Base-by-base conservation (phyloP, 176 grass and related monocot genomes). In the Aegilops bicornis region DNA sequence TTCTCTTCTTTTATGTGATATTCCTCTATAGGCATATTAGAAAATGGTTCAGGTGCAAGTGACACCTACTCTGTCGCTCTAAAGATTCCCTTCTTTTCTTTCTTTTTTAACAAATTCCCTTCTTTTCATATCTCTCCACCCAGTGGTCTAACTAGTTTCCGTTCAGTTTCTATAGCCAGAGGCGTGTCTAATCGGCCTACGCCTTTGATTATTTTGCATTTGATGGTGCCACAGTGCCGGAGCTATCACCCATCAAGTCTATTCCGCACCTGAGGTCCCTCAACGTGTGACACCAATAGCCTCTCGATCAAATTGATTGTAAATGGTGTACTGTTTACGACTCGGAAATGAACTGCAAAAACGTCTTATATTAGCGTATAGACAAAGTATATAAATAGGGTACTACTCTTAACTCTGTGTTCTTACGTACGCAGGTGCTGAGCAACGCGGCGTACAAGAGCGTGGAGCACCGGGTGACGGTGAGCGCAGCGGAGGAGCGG, bases 361-460 rank as follows among this genome's bases (percentile, higher is more conserved):
- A 47, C 3, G 43, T 47, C 3, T 47, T 47, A 47, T 47, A 14
- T 48, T 48, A 15, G 4, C 4, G 45, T 48, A 15, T 48, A 48
- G 13, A 4, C 13, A 48, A 52, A 16, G 16, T 52, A 52, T 52
- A 58, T 58, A 58, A 20, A 20, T 20, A 6, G 54, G 22, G 56
- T 9, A 59, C 1, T 9, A 1, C 19, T 22, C 19, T 9, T 70
- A 35, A 70, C 12, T n/a, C 5, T 42, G 14, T 5, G 6, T 32
- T 17, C 39, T 31, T 64, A 29, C 33, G 11, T 13, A 48, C 74
- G 80, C 88, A 97, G 95, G 88, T 97, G 24, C 65, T 97, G 35
- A 97, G 86, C 82, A 97, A 97, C 83, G 92, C 88, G 10, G 32
- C 33, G 33, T 97, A 97, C 80, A 97, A 92, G 90, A 97, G 95